A percentile compares a stretch with the other conserved stretches of the same genome.
Evolutionary conservation across 306 rosid species (phyloP).

Genomic region (Lithocarpus polystachyus): DNA sequence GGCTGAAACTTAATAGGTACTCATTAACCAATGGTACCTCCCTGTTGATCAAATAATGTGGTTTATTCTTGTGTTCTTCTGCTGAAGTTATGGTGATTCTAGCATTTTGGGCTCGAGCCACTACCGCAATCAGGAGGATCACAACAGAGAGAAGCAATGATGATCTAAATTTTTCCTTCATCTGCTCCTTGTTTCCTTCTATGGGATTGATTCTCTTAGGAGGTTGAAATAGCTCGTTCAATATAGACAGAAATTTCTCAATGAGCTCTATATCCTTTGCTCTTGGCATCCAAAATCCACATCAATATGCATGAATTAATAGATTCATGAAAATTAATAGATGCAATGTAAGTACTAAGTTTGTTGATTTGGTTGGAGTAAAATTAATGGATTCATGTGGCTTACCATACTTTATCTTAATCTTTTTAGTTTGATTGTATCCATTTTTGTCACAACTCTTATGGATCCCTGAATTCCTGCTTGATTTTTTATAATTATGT

Average conservation of each 20-base stretch:
- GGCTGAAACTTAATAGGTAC: background rate
- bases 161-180: too few relatives aligned
- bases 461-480: background rate
- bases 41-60: too few relatives aligned
- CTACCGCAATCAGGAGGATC: too few relatives aligned
- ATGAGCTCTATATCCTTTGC: constrained; percentile 48
- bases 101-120: too few relatives aligned
- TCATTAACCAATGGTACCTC: background rate
- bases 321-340: constrained; percentile 28
- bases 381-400: background rate
- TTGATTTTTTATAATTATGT: constrained; percentile 6
- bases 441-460: too few relatives aligned
- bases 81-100: too few relatives aligned
- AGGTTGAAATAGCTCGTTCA: constrained; percentile 29
- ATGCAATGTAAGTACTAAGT: constrained; percentile 77
- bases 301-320: constrained; percentile 16
- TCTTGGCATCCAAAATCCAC: constrained; percentile 52
- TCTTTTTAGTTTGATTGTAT: too few relatives aligned
- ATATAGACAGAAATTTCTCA: constrained; percentile 45
- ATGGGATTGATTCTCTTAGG: too few relatives aligned
- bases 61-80: too few relatives aligned
- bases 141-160: too few relatives aligned
- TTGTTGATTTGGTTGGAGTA: background rate
- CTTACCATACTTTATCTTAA: background rate
- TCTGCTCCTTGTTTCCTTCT: too few relatives aligned